phyloP scores from a whole-genome alignment of 2,329 filamentous ascomycete genomes.

The Sporothrix euskadiensis region DNA sequence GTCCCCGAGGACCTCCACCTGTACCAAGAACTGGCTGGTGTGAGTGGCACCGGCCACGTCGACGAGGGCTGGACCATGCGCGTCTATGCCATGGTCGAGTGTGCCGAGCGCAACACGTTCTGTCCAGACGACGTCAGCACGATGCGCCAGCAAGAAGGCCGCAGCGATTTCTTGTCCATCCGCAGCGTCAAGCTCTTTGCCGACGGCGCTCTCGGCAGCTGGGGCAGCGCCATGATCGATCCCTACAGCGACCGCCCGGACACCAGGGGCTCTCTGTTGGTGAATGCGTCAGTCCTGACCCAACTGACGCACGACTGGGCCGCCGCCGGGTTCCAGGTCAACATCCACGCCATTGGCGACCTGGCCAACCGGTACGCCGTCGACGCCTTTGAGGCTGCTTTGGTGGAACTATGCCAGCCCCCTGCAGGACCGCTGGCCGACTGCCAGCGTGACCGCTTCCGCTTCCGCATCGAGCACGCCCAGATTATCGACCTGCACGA shows the following conservation, averaged over 20 bases:
- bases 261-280: slow-evolving; percentile 64
- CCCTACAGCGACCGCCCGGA: slow-evolving; percentile 66
- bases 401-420: slow-evolving; percentile 54
- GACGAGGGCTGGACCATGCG: slow-evolving; percentile 59
- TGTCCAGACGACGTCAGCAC: slow-evolving; percentile 55
- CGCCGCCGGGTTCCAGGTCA: slow-evolving; percentile 63
- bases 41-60: slow-evolving; percentile 41
- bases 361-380: slow-evolving; percentile 65
- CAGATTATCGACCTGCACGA: slow-evolving; percentile 69
- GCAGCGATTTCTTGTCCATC: slow-evolving; percentile 56
- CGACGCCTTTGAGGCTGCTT: slow-evolving; percentile 60
- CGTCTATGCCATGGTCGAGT: slow-evolving; percentile 70
- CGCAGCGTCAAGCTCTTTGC: slow-evolving; percentile 70
- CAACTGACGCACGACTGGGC: slow-evolving; percentile 60
- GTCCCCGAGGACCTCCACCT: slow-evolving; percentile 56
- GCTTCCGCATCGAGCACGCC: slow-evolving; percentile 69
- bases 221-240: slow-evolving; percentile 71
- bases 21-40: slow-evolving; percentile 52
- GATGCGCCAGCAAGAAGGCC: slow-evolving; percentile 39
- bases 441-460: slow-evolving; percentile 35
- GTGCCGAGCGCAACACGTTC: slow-evolving; percentile 62
- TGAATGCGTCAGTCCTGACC: slow-evolving; percentile 61
- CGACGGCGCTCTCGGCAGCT: slow-evolving; percentile 69
- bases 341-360: slow-evolving; percentile 73
- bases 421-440: slow-evolving; percentile 43